Evolutionary conservation across 805 yeast genomes (phyloP), one percentile per base, ranked within the genome.

Genomic region (Candida andamanensis): DNA sequence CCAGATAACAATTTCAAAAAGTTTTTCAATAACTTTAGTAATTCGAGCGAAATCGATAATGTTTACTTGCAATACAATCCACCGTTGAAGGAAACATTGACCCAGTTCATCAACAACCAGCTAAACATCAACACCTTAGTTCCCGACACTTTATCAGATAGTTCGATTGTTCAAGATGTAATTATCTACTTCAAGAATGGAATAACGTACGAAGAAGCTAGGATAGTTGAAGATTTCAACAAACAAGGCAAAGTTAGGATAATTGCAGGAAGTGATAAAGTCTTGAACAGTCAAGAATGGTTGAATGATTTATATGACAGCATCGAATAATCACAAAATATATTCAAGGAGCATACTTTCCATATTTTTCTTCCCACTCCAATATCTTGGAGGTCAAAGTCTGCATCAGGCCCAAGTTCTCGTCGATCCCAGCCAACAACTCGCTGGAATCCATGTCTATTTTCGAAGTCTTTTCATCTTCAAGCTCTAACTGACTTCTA

Each of bases 61-160:
- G 76, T 90, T 4, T 92, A 78, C 60, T 87, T 95, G 80, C 98
- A 92, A 60, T 95, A 89, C 50, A 67, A 76, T 26, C 95, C 98
- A 6, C 66, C 85, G 34, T 57, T 92, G 29, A 78, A 75, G 38
- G 59, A 55, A 11, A 41, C 56, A n/a, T 42, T 65, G 34, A 40
- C 45, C 9, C 9, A 33, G 34, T 27, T 46, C 37, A n/a, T 25
- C 10, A 28, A 15, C 12, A 29, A 28, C n/a, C 26, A 24, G 11
- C 16, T 20, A 12, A 16, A 23, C 18, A 31, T 41, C 13, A 39
- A 33, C 17, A 63, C 71, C 16, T 54, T 69, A 32, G 64, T 56
- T 15, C 72, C 69, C 2, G 70, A 63, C 21, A 50, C 37, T 4
- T 24, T 41, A 13, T 12, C 13, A 6, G 41, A 33, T 11, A 27